phyloP scores from a whole-genome alignment of 169 alveolate genomes.

The Eimeria brunetti region DNA sequence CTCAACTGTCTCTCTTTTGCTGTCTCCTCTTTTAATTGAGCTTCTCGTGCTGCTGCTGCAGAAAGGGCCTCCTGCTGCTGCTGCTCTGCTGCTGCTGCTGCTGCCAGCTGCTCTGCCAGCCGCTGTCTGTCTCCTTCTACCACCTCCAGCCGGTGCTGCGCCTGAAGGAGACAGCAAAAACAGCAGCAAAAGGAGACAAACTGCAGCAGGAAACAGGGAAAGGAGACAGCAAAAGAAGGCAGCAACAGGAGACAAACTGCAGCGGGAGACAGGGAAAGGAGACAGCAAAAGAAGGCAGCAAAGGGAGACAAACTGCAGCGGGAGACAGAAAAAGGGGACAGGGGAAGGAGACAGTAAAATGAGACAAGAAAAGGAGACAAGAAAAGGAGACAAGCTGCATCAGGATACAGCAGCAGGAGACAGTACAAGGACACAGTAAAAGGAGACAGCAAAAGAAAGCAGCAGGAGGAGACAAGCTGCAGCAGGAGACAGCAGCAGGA shows the following conservation, averaged over 20 bases:
- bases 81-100: not conserved
- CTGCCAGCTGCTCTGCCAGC: slow-evolving; percentile 31
- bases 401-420: no score
- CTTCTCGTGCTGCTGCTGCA: not conserved
- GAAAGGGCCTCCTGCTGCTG: slow-evolving; percentile 15
- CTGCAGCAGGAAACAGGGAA: not conserved
- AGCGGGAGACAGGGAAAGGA: not conserved
- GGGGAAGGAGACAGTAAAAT: not conserved
- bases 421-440: no score
- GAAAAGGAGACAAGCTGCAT: not conserved
- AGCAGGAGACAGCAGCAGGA: no score
- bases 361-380: not conserved
- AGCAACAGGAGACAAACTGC: not conserved
- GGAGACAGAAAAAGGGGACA: no score
- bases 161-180: not conserved
- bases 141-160: not conserved
- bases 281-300: not conserved
- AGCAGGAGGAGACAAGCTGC: no score
- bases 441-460: no score
- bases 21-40: not conserved
- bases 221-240: not conserved
- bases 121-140: not conserved
- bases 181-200: not conserved
- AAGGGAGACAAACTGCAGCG: not conserved
- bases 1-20: not conserved